phyloP scores from a whole-genome alignment of 768 basidiomycete genomes.

The Leccinum subgranulosum region DNA sequence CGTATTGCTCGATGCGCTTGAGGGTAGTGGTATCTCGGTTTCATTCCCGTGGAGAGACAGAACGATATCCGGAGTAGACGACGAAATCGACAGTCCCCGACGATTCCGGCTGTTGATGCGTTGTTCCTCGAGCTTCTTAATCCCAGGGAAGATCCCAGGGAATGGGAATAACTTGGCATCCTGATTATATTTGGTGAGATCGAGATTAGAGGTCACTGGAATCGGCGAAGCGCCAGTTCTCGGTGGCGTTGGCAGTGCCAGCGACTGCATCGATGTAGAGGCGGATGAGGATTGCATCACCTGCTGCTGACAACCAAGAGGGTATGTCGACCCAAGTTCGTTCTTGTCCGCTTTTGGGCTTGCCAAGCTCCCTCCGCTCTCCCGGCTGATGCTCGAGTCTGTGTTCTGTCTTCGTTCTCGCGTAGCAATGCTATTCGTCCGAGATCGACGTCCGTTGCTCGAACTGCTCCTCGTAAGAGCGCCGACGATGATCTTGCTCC shows the following conservation, averaged over 20 bases:
- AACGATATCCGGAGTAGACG: conserved; percentile 48
- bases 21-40: conserved; percentile 39
- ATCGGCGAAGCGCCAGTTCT: conserved; percentile 72
- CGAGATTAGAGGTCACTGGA: conserved; percentile 67
- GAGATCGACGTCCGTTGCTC: conserved; percentile 68
- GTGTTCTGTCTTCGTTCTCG: conserved; percentile 67
- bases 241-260: conserved; percentile 52
- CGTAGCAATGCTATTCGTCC: conserved; percentile 70
- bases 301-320: conserved; percentile 49
- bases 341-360: conserved; percentile 59
- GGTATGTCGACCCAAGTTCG: conserved; percentile 36
- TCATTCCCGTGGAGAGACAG: conserved; percentile 45
- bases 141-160: conserved; percentile 90
- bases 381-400: conserved; percentile 70
- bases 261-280: conserved; percentile 58
- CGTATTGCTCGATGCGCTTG: conserved; percentile 49
- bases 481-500: conserved; percentile 66
- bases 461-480: conserved; percentile 66
- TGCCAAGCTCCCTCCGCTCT: conserved; percentile 70
- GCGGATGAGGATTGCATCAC: conserved; percentile 64
- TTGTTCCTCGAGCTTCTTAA: conserved; percentile 74
- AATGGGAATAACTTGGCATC: conserved; percentile 84
- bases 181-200: conserved; percentile 65
- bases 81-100: conserved; percentile 46
- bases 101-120: conserved; percentile 51